Evolutionary conservation across 2,329 filamentous ascomycete species (phyloP).

Genomic region (Pestalotiopsis sp.): DNA sequence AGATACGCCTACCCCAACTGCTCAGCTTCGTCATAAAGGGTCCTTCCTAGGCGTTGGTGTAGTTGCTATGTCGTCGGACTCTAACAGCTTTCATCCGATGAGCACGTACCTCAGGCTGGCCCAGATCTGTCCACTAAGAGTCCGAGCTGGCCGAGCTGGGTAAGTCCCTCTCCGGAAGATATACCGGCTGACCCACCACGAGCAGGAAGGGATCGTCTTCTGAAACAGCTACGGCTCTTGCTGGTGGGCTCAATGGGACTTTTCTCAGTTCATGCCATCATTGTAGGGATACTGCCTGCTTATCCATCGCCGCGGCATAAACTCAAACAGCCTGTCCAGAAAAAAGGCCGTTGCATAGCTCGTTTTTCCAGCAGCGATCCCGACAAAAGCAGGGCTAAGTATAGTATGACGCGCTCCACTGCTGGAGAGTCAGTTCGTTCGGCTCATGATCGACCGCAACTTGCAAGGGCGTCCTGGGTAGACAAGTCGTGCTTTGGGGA

Average conservation of each 20-base stretch:
- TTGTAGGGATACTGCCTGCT: background rate
- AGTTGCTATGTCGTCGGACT: background rate
- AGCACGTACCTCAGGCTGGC: conserved; percentile 1
- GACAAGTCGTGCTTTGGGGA: background rate
- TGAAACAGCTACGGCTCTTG: conserved; percentile 11
- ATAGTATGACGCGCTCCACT: conserved; percentile 3
- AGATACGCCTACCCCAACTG: background rate
- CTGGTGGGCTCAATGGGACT: background rate
- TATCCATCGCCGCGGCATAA: conserved; percentile 7
- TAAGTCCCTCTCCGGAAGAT: conserved; percentile 7
- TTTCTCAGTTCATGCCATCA: background rate
- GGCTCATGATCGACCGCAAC: conserved; percentile 1
- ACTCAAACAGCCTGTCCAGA: background rate
- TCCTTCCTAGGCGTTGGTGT: background rate
- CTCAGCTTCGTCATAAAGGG: background rate
- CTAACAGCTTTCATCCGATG: conserved; percentile 9
- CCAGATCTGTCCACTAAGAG: conserved; percentile 3
- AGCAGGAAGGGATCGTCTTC: conserved; percentile 9
- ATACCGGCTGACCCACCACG: conserved; percentile 7
- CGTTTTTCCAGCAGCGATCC: background rate
- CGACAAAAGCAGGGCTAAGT: background rate
- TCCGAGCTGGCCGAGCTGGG: conserved; percentile 1
- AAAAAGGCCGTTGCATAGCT: background rate
- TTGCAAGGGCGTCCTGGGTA: background rate
- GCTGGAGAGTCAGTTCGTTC: background rate